Percentiles rank a stretch among this genome's conserved stretches.
These are phyloP conservation scores for Parmelia sp. DNA, from an alignment of 495 filamentous ascomycete species.

Conservation along the genomic window DNA sequence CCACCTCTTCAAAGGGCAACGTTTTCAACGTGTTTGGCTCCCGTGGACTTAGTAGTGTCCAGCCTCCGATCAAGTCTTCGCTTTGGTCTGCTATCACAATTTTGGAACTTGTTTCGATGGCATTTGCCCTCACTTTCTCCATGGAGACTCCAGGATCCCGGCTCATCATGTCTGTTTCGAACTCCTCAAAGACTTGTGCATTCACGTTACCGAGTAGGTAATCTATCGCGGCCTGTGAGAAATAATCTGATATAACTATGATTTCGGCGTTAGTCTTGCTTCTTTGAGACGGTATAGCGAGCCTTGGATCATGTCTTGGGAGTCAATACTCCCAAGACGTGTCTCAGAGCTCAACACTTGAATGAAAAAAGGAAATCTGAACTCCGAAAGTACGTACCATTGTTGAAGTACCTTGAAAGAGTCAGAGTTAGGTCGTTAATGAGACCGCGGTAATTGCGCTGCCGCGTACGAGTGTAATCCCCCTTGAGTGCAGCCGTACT, in stretches of 20 bases:
- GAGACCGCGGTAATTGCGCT: constrained; percentile 85
- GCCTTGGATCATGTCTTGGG: too few relatives aligned
- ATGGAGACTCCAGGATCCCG: constrained; percentile 83
- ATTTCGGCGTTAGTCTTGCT: too few relatives aligned
- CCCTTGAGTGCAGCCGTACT: constrained; percentile 91
- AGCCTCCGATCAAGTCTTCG: constrained; percentile 79
- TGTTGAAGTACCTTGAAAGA: constrained; percentile 61
- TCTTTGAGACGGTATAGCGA: too few relatives aligned
- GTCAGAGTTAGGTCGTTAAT: constrained; percentile 90
- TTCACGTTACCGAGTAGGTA: constrained; percentile 88
- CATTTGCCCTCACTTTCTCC: constrained; percentile 72
- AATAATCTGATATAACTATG: constrained; percentile 89
- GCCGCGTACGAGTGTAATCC: constrained; percentile 85
- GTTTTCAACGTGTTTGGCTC: constrained; percentile 58
- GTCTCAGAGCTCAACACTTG: too few relatives aligned
- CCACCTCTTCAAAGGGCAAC: constrained; percentile 72
- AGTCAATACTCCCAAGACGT: too few relatives aligned
- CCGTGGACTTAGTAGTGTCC: constrained; percentile 68
- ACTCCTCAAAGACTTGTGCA: constrained; percentile 77
- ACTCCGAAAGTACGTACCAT: too few relatives aligned
- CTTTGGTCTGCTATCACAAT: constrained; percentile 76
- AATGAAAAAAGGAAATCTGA: too few relatives aligned
- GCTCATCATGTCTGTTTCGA: constrained; percentile 79
- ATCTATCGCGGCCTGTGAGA: constrained; percentile 89
- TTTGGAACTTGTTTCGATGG: constrained; percentile 76